Percentiles rank a stretch among this genome's conserved stretches.
Evolutionary conservation across 345 rosid species (phyloP).

Genomic region (Brassica carinata): DNA sequence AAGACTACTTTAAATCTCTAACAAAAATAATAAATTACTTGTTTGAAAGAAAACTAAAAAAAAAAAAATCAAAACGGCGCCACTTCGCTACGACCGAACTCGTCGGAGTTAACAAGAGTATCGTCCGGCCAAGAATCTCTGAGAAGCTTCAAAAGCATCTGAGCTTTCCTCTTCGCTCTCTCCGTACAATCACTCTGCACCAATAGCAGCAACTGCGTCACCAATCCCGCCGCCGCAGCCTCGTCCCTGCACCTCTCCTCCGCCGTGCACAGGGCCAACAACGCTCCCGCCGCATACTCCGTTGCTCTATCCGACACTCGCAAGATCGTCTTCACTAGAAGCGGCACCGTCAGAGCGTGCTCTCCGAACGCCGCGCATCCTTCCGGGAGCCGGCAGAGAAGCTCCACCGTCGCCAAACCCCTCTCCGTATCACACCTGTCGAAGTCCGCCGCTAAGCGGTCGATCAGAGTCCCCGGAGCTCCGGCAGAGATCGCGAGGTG

Average conservation of each 20-base stretch:
- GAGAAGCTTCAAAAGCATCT: constrained; percentile 76
- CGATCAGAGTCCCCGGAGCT: constrained; percentile 62
- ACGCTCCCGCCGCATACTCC: constrained; percentile 93
- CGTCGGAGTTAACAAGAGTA: constrained; percentile 55
- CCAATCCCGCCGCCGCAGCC: constrained; percentile 82
- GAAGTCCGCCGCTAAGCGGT: constrained; percentile 70
- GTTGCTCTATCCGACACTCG: constrained; percentile 89
- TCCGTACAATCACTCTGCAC: constrained; percentile 98
- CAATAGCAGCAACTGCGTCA: constrained; percentile 78
- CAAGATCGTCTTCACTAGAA: constrained; percentile 70
- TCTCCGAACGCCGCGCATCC: constrained; percentile 68
- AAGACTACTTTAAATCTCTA: constrained; percentile 5
- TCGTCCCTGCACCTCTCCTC: constrained; percentile 68
- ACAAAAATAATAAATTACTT: constrained; percentile 1
- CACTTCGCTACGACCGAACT: constrained; percentile 61
- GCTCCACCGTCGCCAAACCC: constrained; percentile 83
- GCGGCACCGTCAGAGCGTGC: constrained; percentile 79
- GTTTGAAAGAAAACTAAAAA: background rate
- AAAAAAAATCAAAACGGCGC: constrained; percentile 58
- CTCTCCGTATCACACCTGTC: constrained; percentile 88
- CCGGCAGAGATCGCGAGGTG: constrained; percentile 82
- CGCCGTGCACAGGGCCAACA: constrained; percentile 71
- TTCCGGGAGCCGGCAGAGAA: constrained; percentile 71
- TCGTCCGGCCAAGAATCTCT: constrained; percentile 86
- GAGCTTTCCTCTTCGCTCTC: constrained; percentile 96